Base-by-base conservation (phyloP, 768 basidiomycete species). In the Boletus rubropictus region DNA sequence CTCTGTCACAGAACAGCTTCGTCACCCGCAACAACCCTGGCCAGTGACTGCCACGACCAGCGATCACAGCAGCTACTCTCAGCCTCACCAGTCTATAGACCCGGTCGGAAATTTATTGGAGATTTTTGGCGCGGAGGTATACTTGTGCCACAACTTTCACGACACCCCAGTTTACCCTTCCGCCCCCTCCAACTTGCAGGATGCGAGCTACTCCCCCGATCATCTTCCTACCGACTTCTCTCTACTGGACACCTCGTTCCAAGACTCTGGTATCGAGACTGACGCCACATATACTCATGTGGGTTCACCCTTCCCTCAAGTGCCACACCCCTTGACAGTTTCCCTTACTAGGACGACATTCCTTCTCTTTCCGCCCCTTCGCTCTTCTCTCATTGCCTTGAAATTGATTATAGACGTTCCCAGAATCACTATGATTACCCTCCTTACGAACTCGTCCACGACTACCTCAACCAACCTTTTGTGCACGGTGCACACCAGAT, bases 231-330 rank as follows among this genome's bases (percentile, higher is more conserved):
- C 34, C 14, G 18, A 18, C 20, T 34, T 42, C 24, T 0, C 42
- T 20, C 18, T 21, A 6, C 41, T 45, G 12, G 24, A 8, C 11
- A 37, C 42, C 10, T 45, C 39, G 3, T 45, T 34, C 11, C 48
- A 48, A 21, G 32, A 22, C 37, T 11, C 25, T 15, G 24, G 31
- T 25, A 29, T 37, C 7, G 38, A 18, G 33, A 24, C 36, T 1
- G 42, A 43, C 45, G 33, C 52, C 49, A 50, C 48, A 1, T 45
- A 42, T 37, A 24, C 11, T 9, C 12, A 52, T 39, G 60, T 61
- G 12, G 7, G 43, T 11, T 24, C 33, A 12, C 15, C 21, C 10
- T 15, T 39, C 15, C 17, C 4, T 40, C 32, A 42, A n/a, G 14
- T 24, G 11, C 18, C 15, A 36, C 36, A 22, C 17, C 25, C 4